phyloP scores from a whole-genome alignment of 371 early-diverging fungal species.

The Sporodiniella umbellata region DNA sequence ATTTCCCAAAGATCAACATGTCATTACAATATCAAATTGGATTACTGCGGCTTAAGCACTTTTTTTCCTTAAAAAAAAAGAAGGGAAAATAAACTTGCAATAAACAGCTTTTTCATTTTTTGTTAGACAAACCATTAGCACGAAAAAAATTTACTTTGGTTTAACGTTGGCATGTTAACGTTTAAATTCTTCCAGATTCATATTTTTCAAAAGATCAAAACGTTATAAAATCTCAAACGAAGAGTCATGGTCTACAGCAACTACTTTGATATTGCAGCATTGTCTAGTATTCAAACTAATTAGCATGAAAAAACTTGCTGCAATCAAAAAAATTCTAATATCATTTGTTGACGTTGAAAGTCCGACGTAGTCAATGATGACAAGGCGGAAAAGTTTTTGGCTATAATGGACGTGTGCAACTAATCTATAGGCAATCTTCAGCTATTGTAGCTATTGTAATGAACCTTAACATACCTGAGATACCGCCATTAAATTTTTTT shows the following conservation, averaged over 20 bases:
- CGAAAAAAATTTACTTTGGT: conserved; percentile 13
- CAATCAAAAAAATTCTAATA: conserved; percentile 11
- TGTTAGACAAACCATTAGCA: conserved; percentile 13
- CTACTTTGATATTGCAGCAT: conserved; percentile 18
- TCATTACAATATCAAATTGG: conserved; percentile 10
- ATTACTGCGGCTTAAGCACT: conserved; percentile 9
- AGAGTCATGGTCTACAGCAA: conserved; percentile 24
- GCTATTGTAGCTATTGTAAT: conserved; percentile 16
- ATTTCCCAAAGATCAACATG: conserved; percentile 11
- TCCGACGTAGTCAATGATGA: conserved; percentile 24
- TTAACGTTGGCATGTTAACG: conserved; percentile 14
- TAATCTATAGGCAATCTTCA: conserved; percentile 11
- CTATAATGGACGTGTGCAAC: conserved; percentile 17
- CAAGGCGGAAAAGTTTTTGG: conserved; percentile 18
- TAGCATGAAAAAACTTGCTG: conserved; percentile 18
- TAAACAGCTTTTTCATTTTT: conserved; percentile 11
- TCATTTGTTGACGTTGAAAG: conserved; percentile 17
- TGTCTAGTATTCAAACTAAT: conserved; percentile 17
- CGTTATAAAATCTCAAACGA: conserved; percentile 25
- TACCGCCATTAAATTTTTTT: conserved; percentile 19
- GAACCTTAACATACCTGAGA: conserved; percentile 19
- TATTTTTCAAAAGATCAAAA: conserved; percentile 15
- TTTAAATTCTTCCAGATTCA: conserved; percentile 15
- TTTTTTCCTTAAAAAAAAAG: background rate
- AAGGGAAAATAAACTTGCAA: conserved; percentile 4